Evolutionary conservation across 164 flowering plant species (phyloP).

Genomic region (Nymphaea colorata): DNA sequence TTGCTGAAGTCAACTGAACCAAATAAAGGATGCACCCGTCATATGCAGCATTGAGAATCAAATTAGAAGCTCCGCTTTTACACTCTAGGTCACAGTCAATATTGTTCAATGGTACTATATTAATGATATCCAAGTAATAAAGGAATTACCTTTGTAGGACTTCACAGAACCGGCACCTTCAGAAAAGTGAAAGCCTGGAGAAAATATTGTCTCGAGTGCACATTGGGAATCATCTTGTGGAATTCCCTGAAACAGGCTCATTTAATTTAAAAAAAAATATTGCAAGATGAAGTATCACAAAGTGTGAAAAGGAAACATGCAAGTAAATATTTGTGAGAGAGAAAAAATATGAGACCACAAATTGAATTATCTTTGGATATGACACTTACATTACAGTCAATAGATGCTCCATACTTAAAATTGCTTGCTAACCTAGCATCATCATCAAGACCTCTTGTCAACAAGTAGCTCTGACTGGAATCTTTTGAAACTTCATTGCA

Average conservation of each 20-base stretch:
- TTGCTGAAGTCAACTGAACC: background rate
- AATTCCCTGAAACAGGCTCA: slow-evolving; percentile 27
- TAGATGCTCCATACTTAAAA: slow-evolving; percentile 13
- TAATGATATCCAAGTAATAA: background rate
- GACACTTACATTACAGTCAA: slow-evolving; percentile 38
- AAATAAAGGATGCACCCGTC: background rate
- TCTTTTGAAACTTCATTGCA: slow-evolving; percentile 20
- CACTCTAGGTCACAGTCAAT: background rate
- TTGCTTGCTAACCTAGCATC: slow-evolving; percentile 19
- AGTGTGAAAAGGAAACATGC: background rate
- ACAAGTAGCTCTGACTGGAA: slow-evolving; percentile 18
- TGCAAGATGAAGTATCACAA: background rate
- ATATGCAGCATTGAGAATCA: background rate
- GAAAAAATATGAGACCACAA: background rate
- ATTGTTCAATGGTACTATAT: background rate
- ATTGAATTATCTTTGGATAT: background rate
- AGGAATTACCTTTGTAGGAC: slow-evolving; percentile 29
- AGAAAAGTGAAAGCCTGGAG: slow-evolving; percentile 65
- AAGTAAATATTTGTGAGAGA: background rate
- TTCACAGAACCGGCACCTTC: slow-evolving; percentile 33
- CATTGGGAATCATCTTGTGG: slow-evolving; percentile 17
- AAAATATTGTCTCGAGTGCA: slow-evolving; percentile 53
- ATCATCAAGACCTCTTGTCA: slow-evolving; percentile 22
- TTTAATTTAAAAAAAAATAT: background rate
- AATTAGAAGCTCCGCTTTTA: background rate